Percentiles rank a stretch among this genome's conserved stretches.
These are phyloP conservation scores for Aegle marmelos DNA, from an alignment of 345 rosid species.

Conservation along the genomic window DNA sequence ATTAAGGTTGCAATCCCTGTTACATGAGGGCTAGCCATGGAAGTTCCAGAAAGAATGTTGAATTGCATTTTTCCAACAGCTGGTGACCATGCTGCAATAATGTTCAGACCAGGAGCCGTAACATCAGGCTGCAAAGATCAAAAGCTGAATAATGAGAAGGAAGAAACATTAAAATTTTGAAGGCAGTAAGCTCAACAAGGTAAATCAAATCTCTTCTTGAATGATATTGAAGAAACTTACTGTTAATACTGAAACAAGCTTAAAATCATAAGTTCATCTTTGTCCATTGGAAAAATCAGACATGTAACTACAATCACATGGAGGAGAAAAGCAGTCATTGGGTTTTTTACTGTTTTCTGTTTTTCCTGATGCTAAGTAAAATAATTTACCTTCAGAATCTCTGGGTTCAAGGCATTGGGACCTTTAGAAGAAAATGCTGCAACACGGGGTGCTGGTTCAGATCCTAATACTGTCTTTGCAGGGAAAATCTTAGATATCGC, in stretches of 20 bases:
- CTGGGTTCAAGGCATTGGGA: constrained; percentile 52
- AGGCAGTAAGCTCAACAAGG: background rate
- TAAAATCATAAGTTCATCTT: constrained; percentile 1
- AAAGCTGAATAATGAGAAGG: background rate
- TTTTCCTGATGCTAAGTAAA: background rate
- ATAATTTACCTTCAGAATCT: constrained; percentile 45
- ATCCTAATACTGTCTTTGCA: constrained; percentile 46
- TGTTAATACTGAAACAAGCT: background rate
- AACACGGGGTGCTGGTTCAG: constrained; percentile 45
- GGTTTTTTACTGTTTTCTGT: background rate
- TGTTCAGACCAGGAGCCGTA: constrained; percentile 56
- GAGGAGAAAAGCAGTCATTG: background rate
- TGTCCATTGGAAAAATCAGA: constrained; percentile 6
- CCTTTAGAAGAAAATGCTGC: constrained; percentile 55
- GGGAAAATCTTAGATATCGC: constrained; percentile 37
- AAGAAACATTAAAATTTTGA: background rate
- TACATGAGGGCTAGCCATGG: constrained; percentile 72
- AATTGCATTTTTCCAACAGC: constrained; percentile 37
- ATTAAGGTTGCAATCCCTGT: constrained; percentile 63
- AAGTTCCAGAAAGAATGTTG: constrained; percentile 64
- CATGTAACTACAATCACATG: background rate
- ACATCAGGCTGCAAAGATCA: constrained; percentile 48
- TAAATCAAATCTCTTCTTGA: background rate
- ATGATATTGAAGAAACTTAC: background rate
- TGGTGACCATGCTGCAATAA: constrained; percentile 65